Base-by-base conservation (phyloP, 129 eudicot genomes). In the Silybum marianum region DNA sequence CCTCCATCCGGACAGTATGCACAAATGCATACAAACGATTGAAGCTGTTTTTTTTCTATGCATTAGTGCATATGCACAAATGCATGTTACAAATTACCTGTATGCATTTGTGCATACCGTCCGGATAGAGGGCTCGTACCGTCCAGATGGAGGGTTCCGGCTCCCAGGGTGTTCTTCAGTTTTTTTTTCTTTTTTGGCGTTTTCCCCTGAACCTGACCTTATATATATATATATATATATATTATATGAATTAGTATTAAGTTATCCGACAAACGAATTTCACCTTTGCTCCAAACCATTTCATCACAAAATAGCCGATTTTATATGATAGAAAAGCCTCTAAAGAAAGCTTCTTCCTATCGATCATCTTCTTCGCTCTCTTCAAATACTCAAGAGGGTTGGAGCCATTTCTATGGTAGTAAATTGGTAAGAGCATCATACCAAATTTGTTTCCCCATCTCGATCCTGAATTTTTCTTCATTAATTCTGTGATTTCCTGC, bases 401-500 rank as follows among this genome's bases (percentile, higher is more conserved):
- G 4, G 86, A 72, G 19, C 76, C 79, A 32, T 71, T 28, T 82
- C 34, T 87, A 34, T 87, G 88, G 79, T 93, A 95, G 81, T 85
- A 78, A 34, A 90, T 42, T 4, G 99, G 97, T 78, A 90, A 73
- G 7, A 90, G 91, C 66, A 95, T 77, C 83, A 88, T 84, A n/a
- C 94, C 97, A 72, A 93, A 90, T 76, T 90, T 89, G 86, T 95
- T 92, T 2, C 97, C 99, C 93, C 94, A 90, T 14, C 92, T 80
- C 13, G 87, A 77, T 83, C 84, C 82, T 70, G 86, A 75, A 2
- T 81, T 85, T 73, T 77, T 82, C 32, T 69, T 71, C 91, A 88
- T 87, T 85, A 92, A 38, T 58, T 94, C 88, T 12, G 88, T 68
- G 9, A 88, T 36, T 40, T 91, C 95, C 98, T 91, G 87, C 21